A percentile compares a stretch with the other conserved stretches of the same genome.
Conservation (phyloP, 352 stramenopile genomes). For the Phytopythium cucurbitacearum region DNA sequence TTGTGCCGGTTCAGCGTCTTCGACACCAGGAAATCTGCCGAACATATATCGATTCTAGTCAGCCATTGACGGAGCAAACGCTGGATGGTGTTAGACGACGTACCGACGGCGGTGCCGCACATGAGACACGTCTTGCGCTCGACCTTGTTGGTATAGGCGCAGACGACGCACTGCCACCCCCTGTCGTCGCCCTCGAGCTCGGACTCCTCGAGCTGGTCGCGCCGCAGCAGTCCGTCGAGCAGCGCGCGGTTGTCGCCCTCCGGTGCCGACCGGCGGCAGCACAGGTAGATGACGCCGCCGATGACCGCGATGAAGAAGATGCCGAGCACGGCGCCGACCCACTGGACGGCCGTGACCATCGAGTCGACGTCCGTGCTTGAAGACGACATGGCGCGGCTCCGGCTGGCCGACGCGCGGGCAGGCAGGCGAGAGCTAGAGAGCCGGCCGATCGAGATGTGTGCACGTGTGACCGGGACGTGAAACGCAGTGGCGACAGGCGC, state of each 20-base stretch:
- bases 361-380: constrained; percentile 17
- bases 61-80: neutral
- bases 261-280: constrained; percentile 22
- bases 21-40: constrained; percentile 17
- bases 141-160: constrained; percentile 46
- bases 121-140: constrained; percentile 50
- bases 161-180: constrained; percentile 71
- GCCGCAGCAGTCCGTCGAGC: constrained; percentile 51
- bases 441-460: too few species aligned
- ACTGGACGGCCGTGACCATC: constrained; percentile 31
- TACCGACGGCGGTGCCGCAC: constrained; percentile 48
- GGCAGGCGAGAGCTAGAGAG: too few species aligned
- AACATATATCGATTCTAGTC: neutral
- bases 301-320: constrained; percentile 24
- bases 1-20: constrained; percentile 32
- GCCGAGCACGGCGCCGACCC: constrained; percentile 28
- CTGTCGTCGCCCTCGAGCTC: constrained; percentile 46
- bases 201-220: constrained; percentile 57
- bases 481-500: too few species aligned
- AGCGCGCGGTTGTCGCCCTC: constrained; percentile 20
- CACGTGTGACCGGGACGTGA: too few species aligned
- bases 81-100: neutral
- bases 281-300: constrained; percentile 42
- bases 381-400: constrained; percentile 13
- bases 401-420: neutral